These are phyloP conservation scores for Hirschioporus abietinus DNA, from an alignment of 768 basidiomycete species.

Conservation along the genomic window DNA sequence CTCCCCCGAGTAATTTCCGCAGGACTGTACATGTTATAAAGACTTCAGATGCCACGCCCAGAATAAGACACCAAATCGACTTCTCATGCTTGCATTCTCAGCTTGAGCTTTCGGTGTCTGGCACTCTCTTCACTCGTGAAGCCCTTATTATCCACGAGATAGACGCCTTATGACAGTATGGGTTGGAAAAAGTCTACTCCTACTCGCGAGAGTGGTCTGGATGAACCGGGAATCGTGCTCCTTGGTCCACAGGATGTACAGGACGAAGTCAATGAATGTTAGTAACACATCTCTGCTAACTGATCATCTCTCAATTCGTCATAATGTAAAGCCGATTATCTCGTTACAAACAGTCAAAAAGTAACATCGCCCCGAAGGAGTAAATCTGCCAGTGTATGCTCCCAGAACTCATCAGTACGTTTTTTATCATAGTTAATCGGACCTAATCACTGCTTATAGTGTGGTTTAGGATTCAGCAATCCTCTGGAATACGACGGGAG, in stretches of 20 bases:
- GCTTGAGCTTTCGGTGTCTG: no score
- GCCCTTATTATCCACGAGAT: no score
- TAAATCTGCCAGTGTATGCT: background rate
- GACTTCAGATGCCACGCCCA: no score
- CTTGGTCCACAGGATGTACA: background rate
- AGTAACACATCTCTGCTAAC: background rate
- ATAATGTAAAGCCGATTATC: background rate
- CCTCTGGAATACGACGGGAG: background rate
- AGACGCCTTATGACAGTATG: background rate
- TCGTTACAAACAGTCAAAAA: background rate
- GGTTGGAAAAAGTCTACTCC: background rate
- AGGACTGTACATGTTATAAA: no score
- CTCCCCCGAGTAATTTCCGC: no score
- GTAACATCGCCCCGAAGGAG: background rate
- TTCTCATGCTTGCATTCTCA: no score
- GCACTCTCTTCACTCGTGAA: no score
- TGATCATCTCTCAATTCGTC: background rate
- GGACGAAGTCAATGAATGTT: background rate
- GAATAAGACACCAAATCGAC: no score
- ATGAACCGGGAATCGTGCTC: background rate
- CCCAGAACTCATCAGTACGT: background rate
- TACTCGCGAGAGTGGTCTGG: background rate
- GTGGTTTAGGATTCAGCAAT: background rate
- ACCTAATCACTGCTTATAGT: background rate
- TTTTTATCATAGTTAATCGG: background rate